Evolutionary conservation across 116 monocot species (phyloP), one percentile per base, ranked within the genome.

Genomic region (Zostera marina): DNA sequence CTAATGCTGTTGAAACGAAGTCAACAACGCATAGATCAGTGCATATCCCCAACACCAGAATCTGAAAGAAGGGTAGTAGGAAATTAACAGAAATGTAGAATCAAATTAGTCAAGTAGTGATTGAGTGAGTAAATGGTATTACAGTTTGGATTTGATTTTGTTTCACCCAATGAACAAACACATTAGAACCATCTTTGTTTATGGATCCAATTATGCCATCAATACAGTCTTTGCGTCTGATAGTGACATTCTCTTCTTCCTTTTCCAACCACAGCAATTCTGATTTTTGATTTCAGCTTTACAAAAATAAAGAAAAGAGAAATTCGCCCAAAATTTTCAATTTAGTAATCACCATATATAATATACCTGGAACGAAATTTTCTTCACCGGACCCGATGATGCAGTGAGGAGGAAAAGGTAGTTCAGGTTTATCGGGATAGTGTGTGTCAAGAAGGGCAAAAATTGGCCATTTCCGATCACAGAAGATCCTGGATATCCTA

Each of bases 351-450:
- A n/a, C n/a, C n/a, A n/a, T n/a, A n/a, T n/a, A n/a, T n/a, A n/a
- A 17, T 20, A 9, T 42, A 85, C 94, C 94, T 58, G 96, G 96
- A 24, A 98, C 82, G 40, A 98, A 58, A 32, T 89, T 71, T 63
- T 79, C 96, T 72, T 88, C 88, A 0, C 84, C 96, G 0, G 88
- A 43, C 21, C 96, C 96, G 53, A 89, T 60, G 11, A 89, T 85
- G 62, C 96, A 89, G 75, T 98, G 96, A 42, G 96, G 96, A 4
- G 90, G 96, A 66, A 82, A 96, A 21, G 96, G 96, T 22, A 61
- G 78, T 58, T 98, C 96, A 12, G 86, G 90, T 53, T 82, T 88
- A 53, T 81, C 81, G 1, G 83, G 74, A 40, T 67, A 61, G 63
- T 98, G 96, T 11, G 81, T 69, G 47, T 98, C 96, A 11, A 98